Conservation (phyloP, 2,329 filamentous ascomycete genomes). For the Beauveria medogensis region DNA sequence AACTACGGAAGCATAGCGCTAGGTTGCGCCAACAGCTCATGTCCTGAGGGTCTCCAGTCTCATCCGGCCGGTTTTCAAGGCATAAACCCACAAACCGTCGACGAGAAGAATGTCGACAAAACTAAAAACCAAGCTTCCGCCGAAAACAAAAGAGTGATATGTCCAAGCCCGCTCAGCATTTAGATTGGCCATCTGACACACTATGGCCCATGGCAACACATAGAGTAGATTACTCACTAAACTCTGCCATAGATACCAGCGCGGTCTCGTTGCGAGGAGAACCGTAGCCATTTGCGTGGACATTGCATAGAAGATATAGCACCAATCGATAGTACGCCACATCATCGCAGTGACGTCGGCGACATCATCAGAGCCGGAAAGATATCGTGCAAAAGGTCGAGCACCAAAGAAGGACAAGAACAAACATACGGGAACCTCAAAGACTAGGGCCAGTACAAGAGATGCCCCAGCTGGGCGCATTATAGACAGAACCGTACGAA, state of each 20-base stretch:
- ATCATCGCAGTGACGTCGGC: constrained; percentile 55
- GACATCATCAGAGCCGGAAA: constrained; percentile 49
- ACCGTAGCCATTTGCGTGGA: constrained; percentile 58
- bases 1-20: background rate
- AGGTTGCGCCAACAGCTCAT: background rate
- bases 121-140: constrained; percentile 59
- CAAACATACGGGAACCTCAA: constrained; percentile 57
- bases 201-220: constrained; percentile 64
- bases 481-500: constrained; percentile 28
- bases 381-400: constrained; percentile 51
- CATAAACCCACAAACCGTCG: constrained; percentile 43
- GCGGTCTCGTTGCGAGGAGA: constrained; percentile 53
- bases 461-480: constrained; percentile 46
- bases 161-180: constrained; percentile 53
- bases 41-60: constrained; percentile 28
- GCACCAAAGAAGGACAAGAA: constrained; percentile 53
- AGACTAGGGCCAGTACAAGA: constrained; percentile 39
- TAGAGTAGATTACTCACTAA: constrained; percentile 59
- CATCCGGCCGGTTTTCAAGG: constrained; percentile 35
- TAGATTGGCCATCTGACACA: constrained; percentile 41
- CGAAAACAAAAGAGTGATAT: constrained; percentile 59
- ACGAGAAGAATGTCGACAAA: constrained; percentile 49
- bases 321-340: constrained; percentile 57
- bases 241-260: constrained; percentile 62
- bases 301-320: constrained; percentile 61